Percentiles rank a stretch among this genome's conserved stretches.
Conservation (phyloP, 2,329 filamentous ascomycete genomes). For the Fusarium phyllophilum region DNA sequence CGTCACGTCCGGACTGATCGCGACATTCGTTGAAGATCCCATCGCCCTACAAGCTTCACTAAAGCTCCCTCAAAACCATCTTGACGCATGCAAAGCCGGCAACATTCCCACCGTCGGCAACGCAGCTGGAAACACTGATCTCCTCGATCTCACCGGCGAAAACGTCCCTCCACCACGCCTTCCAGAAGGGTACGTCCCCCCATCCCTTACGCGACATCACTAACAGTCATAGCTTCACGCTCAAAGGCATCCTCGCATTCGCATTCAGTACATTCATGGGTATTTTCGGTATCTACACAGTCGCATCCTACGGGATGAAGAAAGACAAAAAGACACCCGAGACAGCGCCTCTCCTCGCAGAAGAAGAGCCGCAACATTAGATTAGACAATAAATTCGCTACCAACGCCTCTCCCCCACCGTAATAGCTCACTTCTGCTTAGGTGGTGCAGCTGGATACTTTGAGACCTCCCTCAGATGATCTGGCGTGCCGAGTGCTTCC, state of each 20-base stretch:
- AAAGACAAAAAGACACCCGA: constrained; percentile 32
- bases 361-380: constrained; percentile 1
- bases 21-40: constrained; percentile 72
- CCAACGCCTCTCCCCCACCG: constrained; percentile 1
- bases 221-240: constrained; percentile 64
- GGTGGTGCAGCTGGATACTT: constrained; percentile 30
- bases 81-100: constrained; percentile 65
- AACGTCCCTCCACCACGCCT: constrained; percentile 65
- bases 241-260: constrained; percentile 77
- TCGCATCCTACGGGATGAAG: constrained; percentile 70
- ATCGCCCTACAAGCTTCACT: constrained; percentile 68
- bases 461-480: constrained; percentile 40
- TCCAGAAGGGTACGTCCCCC: constrained; percentile 65
- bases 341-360: constrained; percentile 39
- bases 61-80: constrained; percentile 68
- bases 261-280: constrained; percentile 77
- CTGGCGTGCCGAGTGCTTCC: constrained; percentile 40
- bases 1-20: constrained; percentile 71
- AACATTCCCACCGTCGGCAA: constrained; percentile 70
- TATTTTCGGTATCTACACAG: constrained; percentile 72
- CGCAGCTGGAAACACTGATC: constrained; percentile 77
- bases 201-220: background rate
- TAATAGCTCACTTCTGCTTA: background rate
- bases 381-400: constrained; percentile 11
- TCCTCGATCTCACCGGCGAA: constrained; percentile 71